These are phyloP conservation scores for Hanseniaspora meyeri DNA, from an alignment of 805 yeast species.

Conservation along the genomic window DNA sequence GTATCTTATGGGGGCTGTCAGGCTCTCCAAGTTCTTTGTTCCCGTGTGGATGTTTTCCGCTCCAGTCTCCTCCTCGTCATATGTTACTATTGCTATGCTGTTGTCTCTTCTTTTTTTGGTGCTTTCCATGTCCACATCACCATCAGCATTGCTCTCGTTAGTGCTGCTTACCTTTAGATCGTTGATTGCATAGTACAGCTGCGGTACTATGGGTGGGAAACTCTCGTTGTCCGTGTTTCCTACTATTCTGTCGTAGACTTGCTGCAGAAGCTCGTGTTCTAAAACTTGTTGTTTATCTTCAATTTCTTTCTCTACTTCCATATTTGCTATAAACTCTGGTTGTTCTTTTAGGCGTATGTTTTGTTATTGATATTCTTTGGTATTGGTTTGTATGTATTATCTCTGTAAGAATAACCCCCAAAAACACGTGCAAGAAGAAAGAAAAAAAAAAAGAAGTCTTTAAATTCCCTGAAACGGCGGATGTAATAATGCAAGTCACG, in stretches of 20 bases:
- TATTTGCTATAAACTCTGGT: background rate
- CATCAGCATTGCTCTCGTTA: background rate
- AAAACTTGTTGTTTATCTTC: conserved; percentile 30
- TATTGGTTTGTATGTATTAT: background rate
- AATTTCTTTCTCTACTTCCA: background rate
- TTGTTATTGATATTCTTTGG: background rate
- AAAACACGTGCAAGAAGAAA: too few relatives aligned
- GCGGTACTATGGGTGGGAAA: conserved; percentile 29
- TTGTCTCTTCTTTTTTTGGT: background rate
- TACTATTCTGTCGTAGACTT: conserved; percentile 44
- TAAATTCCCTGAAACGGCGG: too few relatives aligned
- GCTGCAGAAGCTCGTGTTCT: conserved; percentile 49
- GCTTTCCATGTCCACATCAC: background rate
- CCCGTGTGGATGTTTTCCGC: conserved; percentile 5
- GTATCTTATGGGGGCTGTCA: conserved; percentile 13
- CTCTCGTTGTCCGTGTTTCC: conserved; percentile 28
- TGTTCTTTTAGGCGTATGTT: background rate
- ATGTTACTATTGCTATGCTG: conserved; percentile 1
- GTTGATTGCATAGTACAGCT: conserved; percentile 8
- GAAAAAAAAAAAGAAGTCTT: too few relatives aligned
- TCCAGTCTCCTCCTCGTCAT: conserved; percentile 12
- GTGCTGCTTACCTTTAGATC: background rate
- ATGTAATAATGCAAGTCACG: too few relatives aligned
- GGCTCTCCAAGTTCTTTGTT: conserved; percentile 12
- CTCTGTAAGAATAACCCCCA: too few relatives aligned